Conservation (phyloP, 306 rosid genomes). For the Oxytropis ochrocephala region DNA sequence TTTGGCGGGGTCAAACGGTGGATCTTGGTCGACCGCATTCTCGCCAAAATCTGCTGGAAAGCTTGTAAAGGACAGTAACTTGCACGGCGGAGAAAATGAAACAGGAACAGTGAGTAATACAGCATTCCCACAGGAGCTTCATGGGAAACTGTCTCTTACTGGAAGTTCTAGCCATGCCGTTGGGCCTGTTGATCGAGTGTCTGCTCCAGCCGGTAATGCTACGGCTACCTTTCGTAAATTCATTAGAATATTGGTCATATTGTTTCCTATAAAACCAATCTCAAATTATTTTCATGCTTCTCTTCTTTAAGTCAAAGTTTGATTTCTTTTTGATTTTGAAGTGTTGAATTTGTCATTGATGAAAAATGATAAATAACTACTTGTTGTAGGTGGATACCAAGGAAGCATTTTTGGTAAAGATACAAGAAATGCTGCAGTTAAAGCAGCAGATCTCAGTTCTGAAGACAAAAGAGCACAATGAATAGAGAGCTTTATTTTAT, state of each 20-base stretch:
- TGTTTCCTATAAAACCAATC: background rate
- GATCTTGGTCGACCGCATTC: constrained; percentile 89
- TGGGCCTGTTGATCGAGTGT: constrained; percentile 41
- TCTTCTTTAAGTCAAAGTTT: constrained; percentile 1
- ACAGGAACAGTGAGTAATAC: constrained; percentile 42
- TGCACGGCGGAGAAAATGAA: constrained; percentile 60
- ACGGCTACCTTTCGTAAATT: background rate
- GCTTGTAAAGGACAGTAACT: constrained; percentile 41
- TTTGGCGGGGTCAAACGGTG: constrained; percentile 96
- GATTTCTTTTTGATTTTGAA: background rate
- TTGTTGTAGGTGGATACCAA: constrained; percentile 53
- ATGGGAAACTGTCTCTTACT: constrained; percentile 42
- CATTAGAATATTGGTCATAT: background rate
- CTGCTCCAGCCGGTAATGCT: constrained; percentile 49
- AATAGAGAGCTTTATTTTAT: constrained; percentile 34
- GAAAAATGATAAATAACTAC: background rate
- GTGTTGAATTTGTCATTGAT: constrained; percentile 6
- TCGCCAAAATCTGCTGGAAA: constrained; percentile 55
- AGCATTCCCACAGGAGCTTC: constrained; percentile 42
- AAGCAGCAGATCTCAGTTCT: constrained; percentile 43
- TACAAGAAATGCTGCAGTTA: constrained; percentile 47
- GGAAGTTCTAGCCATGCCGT: constrained; percentile 48
- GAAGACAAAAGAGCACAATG: constrained; percentile 61
- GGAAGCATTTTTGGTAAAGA: constrained; percentile 53
- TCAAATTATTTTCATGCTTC: background rate